Evolutionary conservation across 2,329 filamentous ascomycete species (phyloP).

Genomic region (Monosporascus sp.): DNA sequence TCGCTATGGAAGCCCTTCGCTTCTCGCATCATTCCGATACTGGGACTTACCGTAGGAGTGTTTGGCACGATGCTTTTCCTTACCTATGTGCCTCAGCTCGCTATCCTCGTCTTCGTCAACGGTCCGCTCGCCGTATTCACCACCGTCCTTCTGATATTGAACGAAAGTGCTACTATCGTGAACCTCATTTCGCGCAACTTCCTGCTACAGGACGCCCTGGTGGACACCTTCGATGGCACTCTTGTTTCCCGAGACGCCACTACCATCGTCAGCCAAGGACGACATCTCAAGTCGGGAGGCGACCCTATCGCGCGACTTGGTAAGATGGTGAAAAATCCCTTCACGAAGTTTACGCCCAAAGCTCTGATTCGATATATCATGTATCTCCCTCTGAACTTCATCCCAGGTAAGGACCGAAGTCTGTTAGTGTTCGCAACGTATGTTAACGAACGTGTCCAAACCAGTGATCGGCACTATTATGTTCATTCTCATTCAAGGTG

Average conservation of each 20-base stretch:
- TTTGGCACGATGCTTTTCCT: slow-evolving; percentile 80
- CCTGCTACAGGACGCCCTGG: slow-evolving; percentile 72
- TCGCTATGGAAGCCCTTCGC: slow-evolving; percentile 55
- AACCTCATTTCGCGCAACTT: slow-evolving; percentile 60
- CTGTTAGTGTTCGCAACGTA: not conserved
- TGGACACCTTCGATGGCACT: slow-evolving; percentile 84
- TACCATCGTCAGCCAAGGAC: slow-evolving; percentile 65
- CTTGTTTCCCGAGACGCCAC: slow-evolving; percentile 46
- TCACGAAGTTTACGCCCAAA: slow-evolving; percentile 51
- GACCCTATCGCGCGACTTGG: slow-evolving; percentile 54
- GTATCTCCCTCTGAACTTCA: slow-evolving; percentile 88
- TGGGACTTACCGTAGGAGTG: slow-evolving; percentile 67
- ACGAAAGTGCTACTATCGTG: slow-evolving; percentile 55
- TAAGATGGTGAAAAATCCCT: slow-evolving; percentile 52
- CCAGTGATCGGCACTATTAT: slow-evolving; percentile 71
- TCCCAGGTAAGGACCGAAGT: slow-evolving; percentile 48
- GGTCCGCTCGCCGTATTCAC: slow-evolving; percentile 75
- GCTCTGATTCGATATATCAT: slow-evolving; percentile 74
- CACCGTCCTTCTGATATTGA: slow-evolving; percentile 62
- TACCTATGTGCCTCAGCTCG: slow-evolving; percentile 80
- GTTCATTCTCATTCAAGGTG: slow-evolving; percentile 73
- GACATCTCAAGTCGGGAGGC: slow-evolving; percentile 61
- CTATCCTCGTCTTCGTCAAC: slow-evolving; percentile 76
- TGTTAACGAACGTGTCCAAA: not conserved
- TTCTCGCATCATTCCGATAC: slow-evolving; percentile 51